Evolutionary conservation across 2,329 filamentous ascomycete genomes (phyloP).

Genomic region (Pseudogymnoascus sp.): DNA sequence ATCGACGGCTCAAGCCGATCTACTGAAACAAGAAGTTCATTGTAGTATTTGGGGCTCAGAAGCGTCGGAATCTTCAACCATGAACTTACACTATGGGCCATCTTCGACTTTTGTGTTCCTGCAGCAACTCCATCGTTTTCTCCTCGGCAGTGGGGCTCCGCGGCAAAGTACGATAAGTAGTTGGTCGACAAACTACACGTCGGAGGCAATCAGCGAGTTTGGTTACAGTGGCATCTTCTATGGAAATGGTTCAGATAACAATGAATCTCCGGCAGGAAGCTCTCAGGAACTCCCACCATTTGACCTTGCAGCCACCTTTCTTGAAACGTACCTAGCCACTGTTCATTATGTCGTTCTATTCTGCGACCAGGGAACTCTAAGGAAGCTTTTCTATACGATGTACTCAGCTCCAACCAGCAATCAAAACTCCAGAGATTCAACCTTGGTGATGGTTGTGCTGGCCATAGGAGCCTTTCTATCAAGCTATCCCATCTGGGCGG

Average conservation of each 20-base stretch:
- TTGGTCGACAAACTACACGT: slow-evolving; percentile 1
- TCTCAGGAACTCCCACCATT: not conserved
- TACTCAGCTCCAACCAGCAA: slow-evolving; percentile 1
- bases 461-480: slow-evolving; percentile 15
- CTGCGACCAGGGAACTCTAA: not conserved
- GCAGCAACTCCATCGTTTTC: slow-evolving; percentile 15
- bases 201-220: slow-evolving; percentile 14
- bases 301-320: slow-evolving; percentile 12
- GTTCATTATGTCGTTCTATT: slow-evolving; percentile 1
- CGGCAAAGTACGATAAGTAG: slow-evolving; percentile 10
- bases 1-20: not conserved
- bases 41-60: slow-evolving; percentile 13
- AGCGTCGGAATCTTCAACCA: slow-evolving; percentile 10
- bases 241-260: slow-evolving; percentile 5
- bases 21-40: slow-evolving; percentile 12
- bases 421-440: slow-evolving; percentile 8
- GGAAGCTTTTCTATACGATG: not conserved
- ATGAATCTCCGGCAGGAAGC: not conserved
- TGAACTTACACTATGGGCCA: slow-evolving; percentile 14
- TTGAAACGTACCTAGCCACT: slow-evolving; percentile 9
- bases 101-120: slow-evolving; percentile 14
- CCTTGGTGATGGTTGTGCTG: slow-evolving; percentile 7
- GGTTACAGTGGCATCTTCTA: slow-evolving; percentile 14
- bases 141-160: not conserved
- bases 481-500: slow-evolving; percentile 3